These are phyloP conservation scores for Chalciporus piperatus DNA, from an alignment of 768 basidiomycete genomes.

Conservation along the genomic window DNA sequence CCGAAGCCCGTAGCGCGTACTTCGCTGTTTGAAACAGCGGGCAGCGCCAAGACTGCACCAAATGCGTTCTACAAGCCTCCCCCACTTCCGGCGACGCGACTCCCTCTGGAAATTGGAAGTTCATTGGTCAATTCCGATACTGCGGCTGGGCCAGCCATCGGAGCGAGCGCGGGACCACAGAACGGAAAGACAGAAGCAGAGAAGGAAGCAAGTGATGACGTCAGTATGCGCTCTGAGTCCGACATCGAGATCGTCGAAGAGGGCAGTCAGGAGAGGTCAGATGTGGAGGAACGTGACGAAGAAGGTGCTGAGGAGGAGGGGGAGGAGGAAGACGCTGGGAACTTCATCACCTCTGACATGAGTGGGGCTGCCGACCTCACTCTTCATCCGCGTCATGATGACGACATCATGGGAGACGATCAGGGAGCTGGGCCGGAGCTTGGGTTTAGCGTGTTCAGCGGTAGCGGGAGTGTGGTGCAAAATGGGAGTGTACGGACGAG, in stretches of 20 bases:
- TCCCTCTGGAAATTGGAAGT: slow-evolving; percentile 1
- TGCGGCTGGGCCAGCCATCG: background rate
- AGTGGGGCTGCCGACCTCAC: slow-evolving; percentile 19
- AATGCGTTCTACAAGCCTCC: slow-evolving; percentile 72
- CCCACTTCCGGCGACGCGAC: slow-evolving; percentile 5
- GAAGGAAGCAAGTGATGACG: slow-evolving; percentile 13
- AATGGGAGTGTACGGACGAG: background rate
- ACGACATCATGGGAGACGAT: slow-evolving; percentile 11
- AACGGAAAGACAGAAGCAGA: slow-evolving; percentile 5
- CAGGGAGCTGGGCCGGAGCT: slow-evolving; percentile 4
- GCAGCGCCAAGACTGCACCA: slow-evolving; percentile 48
- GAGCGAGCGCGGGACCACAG: background rate
- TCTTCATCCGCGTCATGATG: slow-evolving; percentile 3
- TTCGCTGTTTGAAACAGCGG: slow-evolving; percentile 41
- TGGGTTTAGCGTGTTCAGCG: slow-evolving; percentile 23
- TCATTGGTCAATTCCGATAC: background rate
- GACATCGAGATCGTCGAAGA: slow-evolving; percentile 16
- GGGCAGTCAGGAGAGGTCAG: background rate
- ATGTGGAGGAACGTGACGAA: slow-evolving; percentile 2
- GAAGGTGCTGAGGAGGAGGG: slow-evolving; percentile 10
- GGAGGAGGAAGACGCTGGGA: slow-evolving; percentile 1
- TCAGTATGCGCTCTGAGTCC: slow-evolving; percentile 19
- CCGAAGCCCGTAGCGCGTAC: slow-evolving; percentile 11
- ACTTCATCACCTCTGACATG: slow-evolving; percentile 23
- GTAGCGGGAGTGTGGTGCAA: slow-evolving; percentile 1